Conservation (phyloP, 2,329 filamentous ascomycete genomes). For the Fusarium denticulatum region DNA sequence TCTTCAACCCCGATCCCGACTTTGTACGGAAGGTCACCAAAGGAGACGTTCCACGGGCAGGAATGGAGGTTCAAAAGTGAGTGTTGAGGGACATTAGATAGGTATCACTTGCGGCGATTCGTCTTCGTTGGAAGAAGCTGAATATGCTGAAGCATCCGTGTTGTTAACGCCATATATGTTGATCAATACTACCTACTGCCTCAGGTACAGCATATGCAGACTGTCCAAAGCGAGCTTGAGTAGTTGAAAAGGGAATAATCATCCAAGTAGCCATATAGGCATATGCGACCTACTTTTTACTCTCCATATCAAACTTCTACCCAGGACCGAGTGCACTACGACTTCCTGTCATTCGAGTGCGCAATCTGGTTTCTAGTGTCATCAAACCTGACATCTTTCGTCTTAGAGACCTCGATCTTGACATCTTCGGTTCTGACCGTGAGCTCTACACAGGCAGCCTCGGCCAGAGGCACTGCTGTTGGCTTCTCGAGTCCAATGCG, state of each 20-base stretch:
- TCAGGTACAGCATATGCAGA: conserved; percentile 1
- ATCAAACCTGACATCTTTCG: conserved; percentile 19
- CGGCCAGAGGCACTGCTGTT: conserved; percentile 76
- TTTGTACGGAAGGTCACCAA: conserved; percentile 78
- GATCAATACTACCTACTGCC: neutral
- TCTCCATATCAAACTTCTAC: neutral
- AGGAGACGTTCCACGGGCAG: conserved; percentile 75
- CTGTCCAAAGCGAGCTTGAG: neutral
- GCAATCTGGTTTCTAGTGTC: conserved; percentile 18
- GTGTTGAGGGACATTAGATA: neutral
- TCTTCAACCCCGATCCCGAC: conserved; percentile 76
- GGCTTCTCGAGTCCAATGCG: conserved; percentile 76
- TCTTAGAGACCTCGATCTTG: conserved; percentile 19
- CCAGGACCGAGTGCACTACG: neutral
- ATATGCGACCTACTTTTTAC: neutral
- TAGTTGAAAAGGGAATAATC: neutral
- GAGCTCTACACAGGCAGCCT: conserved; percentile 73
- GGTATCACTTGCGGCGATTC: neutral
- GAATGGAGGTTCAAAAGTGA: conserved; percentile 47
- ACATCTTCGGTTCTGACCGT: conserved; percentile 44
- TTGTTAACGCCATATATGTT: neutral
- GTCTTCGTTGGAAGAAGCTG: neutral
- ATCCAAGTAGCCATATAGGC: neutral
- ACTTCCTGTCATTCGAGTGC: neutral
- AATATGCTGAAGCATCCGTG: neutral